These are phyloP conservation scores for Backusella tarrabulga DNA, from an alignment of 192 early-diverging fungal species.

Conservation along the genomic window DNA sequence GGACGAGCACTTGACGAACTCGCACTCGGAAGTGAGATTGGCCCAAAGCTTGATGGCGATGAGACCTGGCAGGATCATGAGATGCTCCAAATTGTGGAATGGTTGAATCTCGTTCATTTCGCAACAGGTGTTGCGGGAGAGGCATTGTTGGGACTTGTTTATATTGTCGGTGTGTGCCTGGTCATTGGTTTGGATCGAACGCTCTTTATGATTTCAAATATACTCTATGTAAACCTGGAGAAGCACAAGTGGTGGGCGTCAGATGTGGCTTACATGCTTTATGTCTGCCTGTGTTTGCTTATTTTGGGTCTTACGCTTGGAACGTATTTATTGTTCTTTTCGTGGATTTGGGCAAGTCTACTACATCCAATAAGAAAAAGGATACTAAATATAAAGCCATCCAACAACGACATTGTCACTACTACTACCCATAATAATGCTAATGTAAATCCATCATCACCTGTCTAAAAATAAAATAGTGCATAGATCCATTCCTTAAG, in stretches of 20 bases:
- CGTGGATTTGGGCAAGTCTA: conserved; percentile 27
- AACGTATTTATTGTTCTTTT: conserved; percentile 25
- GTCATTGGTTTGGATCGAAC: conserved; percentile 16
- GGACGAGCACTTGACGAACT: conserved; percentile 16
- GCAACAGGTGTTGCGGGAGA: conserved; percentile 21
- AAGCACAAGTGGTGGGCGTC: neutral
- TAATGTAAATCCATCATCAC: neutral
- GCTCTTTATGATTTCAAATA: conserved; percentile 10
- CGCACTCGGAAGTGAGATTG: conserved; percentile 18
- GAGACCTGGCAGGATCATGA: conserved; percentile 29
- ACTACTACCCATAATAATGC: neutral
- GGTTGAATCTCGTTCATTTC: conserved; percentile 22
- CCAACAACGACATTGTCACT: neutral
- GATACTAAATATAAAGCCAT: neutral
- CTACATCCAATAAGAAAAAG: conserved; percentile 13
- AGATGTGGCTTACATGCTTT: neutral
- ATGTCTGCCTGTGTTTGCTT: neutral
- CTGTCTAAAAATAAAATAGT: neutral
- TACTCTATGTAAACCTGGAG: neutral
- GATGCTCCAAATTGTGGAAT: conserved; percentile 14
- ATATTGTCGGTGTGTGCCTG: conserved; percentile 14
- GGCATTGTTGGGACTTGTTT: conserved; percentile 22
- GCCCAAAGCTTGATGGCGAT: conserved; percentile 24
- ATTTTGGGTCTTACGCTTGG: conserved; percentile 10
- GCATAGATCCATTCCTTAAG: neutral